Base-by-base conservation (phyloP, 1,284 basidiomycete species). In the Cryptococcus maquisensis region DNA sequence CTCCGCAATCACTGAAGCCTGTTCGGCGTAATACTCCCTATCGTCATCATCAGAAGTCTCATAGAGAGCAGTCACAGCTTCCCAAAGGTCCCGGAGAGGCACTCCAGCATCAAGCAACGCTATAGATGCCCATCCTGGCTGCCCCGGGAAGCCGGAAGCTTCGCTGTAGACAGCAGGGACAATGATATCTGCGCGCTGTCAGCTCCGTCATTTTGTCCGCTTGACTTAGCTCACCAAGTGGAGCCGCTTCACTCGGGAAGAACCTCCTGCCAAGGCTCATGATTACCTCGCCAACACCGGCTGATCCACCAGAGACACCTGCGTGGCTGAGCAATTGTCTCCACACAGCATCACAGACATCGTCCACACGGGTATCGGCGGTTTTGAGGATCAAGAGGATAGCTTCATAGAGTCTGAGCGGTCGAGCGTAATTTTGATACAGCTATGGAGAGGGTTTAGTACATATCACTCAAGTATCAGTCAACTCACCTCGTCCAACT, bases 331-430 rank as follows among this genome's bases (percentile, higher is more conserved):
- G 83, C 58, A 98, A 84, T 61, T 84, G 84, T 60, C 86, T 85
- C 96, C 95, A 98, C 28, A 94, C 91, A 3, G 87, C 85, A 47
- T 83, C 81, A 8, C 91, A 86, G 28, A 96, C 78, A 50, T 81
- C 83, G 55, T 88, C 85, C 66, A 98, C 91, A 16, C 86, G 84
- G 69, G 94, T 90, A 71, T 95, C 92, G 8, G 96, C 91, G 4
- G 95, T 87, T 69, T 96, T 89, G 55, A 98, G 81, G 69, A 97
- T 93, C 37, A 97, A 81, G 20, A 99, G 81, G 72, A 95, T 91
- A 69, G 91, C 83, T 47, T 86, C 82, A 12, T 88, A 83, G 35
- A 98, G 79, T 63, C 89, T 85, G 62, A 94, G 88, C 1, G 93
- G 88, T 51, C 92, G 83, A 0, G 93, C 94, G 68, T 90, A 95